Percentiles rank a stretch among this genome's conserved stretches.
Conservation (phyloP, 2,329 filamentous ascomycete species). For the Salinomyces thailandicus region DNA sequence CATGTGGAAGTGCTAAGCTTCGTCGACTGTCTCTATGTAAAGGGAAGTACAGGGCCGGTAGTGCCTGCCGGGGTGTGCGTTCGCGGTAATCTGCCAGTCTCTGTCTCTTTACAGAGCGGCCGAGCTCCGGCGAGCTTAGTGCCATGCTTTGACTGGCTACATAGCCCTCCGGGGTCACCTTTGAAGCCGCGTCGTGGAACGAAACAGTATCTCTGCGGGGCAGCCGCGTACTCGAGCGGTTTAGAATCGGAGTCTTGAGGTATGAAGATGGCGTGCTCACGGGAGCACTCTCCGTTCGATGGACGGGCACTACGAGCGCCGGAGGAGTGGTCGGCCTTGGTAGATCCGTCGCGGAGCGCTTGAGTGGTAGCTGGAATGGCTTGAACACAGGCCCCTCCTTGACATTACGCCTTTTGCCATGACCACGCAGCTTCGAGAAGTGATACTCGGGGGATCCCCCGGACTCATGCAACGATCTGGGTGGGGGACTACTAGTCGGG, state of each 20-base stretch:
- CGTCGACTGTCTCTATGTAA: no score
- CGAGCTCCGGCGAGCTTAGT: constrained; percentile 5
- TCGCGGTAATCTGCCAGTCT: constrained; percentile 3
- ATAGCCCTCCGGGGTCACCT: background rate
- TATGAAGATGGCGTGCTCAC: constrained; percentile 16
- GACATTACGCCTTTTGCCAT: background rate
- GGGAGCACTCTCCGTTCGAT: background rate
- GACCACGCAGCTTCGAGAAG: no score
- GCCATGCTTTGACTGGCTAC: background rate
- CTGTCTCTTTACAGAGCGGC: constrained; percentile 8
- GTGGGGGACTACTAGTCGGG: no score
- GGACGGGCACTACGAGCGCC: background rate
- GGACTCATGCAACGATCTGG: no score
- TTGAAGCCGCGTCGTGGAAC: background rate
- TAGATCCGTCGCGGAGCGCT: background rate
- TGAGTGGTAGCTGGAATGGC: constrained; percentile 5
- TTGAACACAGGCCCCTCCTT: constrained; percentile 2
- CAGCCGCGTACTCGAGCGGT: constrained; percentile 1
- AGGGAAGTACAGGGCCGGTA: no score
- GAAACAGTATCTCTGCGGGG: background rate
- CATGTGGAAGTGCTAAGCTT: no score
- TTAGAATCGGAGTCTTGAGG: constrained; percentile 9
- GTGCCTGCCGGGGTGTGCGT: constrained; percentile 1
- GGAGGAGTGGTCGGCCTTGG: background rate
- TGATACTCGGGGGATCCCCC: no score